Base-by-base conservation (phyloP, 2,329 filamentous ascomycete species). In the Penicillium verrucosum region DNA sequence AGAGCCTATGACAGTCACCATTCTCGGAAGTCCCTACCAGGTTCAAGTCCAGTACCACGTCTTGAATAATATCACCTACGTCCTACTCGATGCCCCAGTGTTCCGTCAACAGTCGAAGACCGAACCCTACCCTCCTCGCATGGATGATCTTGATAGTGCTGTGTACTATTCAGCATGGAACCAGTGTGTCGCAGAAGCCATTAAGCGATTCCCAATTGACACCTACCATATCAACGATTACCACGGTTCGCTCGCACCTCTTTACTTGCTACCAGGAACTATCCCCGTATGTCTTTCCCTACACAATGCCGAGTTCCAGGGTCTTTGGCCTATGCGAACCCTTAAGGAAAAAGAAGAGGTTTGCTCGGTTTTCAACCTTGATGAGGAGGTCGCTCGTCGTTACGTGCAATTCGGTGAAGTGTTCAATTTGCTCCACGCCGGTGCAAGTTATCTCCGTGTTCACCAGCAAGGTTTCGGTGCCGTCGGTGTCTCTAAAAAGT, bases 111-210 rank as follows among this genome's bases (percentile, higher is more conserved):
- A 88, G 68, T 83, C 81, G 4, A 83, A 84, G 65, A 76, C 81
- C 21, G 83, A 88, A 59, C 85, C 85, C 0, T 88, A 88, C 65
- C 85, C 86, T 21, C 77, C 84, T 48, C 81, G 85, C 27, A 89
- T 89, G 86, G 85, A 89, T 69, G 85, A 89, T 66, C 76, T 88
- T 51, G 84, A 86, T 61, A 85, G 81, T 61, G 85, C 85, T 21
- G 82, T 89, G 47, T 86, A 87, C 72, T 88, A 88, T 67, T 86
- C 84, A 1, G 85, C 84, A 4, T 88, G 86, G 86, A 89, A 89
- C 62, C 83, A 85, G 69, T 88, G 86, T 70, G 87, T 89, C 59
- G 85, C 86, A 6, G 79, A 85, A 63, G 76, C 84, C 1, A 82
- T 87, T 63, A 79, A 81, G 59, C 82, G 86, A 27, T 89, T 88